These are phyloP conservation scores for Myriosclerotinia scirpicola DNA, from an alignment of 2,329 filamentous ascomycete species.

Conservation along the genomic window DNA sequence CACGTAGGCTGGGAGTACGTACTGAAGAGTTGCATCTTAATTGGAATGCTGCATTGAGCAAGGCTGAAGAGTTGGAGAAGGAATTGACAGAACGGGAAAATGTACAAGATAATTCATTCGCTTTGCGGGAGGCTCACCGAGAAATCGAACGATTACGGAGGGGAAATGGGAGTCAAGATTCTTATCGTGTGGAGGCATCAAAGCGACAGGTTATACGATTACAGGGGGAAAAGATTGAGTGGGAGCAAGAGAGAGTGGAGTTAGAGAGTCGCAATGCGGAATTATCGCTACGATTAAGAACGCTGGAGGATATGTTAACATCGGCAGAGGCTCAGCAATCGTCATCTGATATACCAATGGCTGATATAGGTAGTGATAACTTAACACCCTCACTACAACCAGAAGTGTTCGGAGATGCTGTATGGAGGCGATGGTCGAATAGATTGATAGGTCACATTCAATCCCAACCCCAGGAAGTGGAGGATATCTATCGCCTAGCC, in stretches of 20 bases:
- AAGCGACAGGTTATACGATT: neutral
- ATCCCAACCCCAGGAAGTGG: constrained; percentile 6
- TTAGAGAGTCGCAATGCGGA: constrained; percentile 1
- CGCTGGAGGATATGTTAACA: constrained; percentile 9
- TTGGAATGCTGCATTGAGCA: neutral
- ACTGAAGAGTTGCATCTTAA: constrained; percentile 5
- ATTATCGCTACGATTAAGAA: constrained; percentile 5
- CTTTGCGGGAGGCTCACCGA: constrained; percentile 1
- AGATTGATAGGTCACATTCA: constrained; percentile 11
- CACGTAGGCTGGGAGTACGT: neutral
- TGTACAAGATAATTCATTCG: neutral
- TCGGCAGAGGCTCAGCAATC: neutral
- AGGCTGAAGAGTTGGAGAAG: neutral
- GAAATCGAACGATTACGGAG: constrained; percentile 5
- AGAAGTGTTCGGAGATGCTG: neutral
- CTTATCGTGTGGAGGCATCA: constrained; percentile 5
- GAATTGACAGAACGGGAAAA: neutral
- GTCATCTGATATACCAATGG: neutral
- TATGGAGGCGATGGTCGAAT: constrained; percentile 15
- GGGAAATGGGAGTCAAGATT: neutral
- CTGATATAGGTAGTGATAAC: neutral
- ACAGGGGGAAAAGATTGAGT: constrained; percentile 2
- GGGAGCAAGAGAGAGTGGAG: constrained; percentile 6
- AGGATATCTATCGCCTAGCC: constrained; percentile 14
- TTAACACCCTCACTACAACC: neutral